These are phyloP conservation scores for Stagonosporopsis vannaccii DNA, from an alignment of 2,329 filamentous ascomycete species.

Conservation along the genomic window DNA sequence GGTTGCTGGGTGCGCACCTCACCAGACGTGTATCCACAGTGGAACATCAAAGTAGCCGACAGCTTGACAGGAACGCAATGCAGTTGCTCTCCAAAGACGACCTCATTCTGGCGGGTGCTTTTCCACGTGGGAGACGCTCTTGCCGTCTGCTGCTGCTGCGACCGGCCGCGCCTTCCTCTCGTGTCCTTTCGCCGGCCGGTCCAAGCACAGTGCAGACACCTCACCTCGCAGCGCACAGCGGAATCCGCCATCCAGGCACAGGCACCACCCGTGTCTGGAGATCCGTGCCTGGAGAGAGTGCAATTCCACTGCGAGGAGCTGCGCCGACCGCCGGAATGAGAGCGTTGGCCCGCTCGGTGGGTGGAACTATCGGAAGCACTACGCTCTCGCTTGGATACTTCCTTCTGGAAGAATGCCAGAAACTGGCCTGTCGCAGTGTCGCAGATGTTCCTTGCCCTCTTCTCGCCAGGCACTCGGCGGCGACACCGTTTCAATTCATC, in stretches of 20 bases:
- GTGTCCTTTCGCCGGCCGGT: slow-evolving; percentile 6
- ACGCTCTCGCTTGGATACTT: slow-evolving; percentile 28
- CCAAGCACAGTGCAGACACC: slow-evolving; percentile 5
- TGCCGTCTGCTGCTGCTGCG: slow-evolving; percentile 2
- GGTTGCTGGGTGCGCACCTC: slow-evolving; percentile 36
- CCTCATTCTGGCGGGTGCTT: slow-evolving; percentile 15
- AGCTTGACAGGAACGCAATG: slow-evolving; percentile 14
- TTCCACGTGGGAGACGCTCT: slow-evolving; percentile 15
- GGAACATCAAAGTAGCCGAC: slow-evolving; percentile 10
- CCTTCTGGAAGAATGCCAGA: slow-evolving; percentile 35
- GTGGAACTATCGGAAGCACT: slow-evolving; percentile 30
- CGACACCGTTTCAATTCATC: slow-evolving; percentile 23
- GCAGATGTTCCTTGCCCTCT: slow-evolving; percentile 20
- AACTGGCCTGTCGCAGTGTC: slow-evolving; percentile 20
- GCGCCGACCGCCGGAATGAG: slow-evolving; percentile 28
- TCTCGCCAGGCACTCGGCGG: slow-evolving; percentile 15
- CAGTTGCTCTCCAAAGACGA: not conserved
- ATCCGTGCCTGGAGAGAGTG: slow-evolving; percentile 2
- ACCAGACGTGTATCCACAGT: slow-evolving; percentile 22
- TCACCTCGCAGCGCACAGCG: not conserved
- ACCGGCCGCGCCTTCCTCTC: slow-evolving; percentile 16
- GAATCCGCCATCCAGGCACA: slow-evolving; percentile 11
- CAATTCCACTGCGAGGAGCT: slow-evolving; percentile 11
- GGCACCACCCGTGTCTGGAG: slow-evolving; percentile 3
- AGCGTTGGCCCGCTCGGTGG: slow-evolving; percentile 30